Conservation (phyloP, 2,329 filamentous ascomycete genomes). For the Aspergillus japonicus region DNA sequence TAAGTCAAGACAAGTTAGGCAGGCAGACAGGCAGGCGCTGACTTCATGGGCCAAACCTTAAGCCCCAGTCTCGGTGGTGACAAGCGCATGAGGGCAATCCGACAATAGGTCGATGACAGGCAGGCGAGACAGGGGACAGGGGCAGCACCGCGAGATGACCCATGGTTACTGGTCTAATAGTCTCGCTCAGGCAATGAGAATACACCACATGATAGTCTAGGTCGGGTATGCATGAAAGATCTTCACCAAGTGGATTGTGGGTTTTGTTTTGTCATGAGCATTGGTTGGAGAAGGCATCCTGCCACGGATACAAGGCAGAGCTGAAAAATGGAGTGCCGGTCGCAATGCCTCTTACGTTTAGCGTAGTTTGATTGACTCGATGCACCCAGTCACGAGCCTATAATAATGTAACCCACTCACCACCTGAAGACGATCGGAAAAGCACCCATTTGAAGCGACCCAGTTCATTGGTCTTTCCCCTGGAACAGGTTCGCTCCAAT, state of each 20-base stretch:
- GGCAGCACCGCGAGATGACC: slow-evolving; percentile 2
- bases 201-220: slow-evolving; percentile 4
- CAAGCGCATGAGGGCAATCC: slow-evolving; percentile 13
- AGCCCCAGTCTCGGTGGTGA: slow-evolving; percentile 15
- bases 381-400: slow-evolving; percentile 11
- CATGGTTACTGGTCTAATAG: slow-evolving; percentile 10
- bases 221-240: background rate
- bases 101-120: background rate
- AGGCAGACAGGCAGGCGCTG: slow-evolving; percentile 4
- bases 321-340: slow-evolving; percentile 7
- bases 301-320: slow-evolving; percentile 5
- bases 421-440: slow-evolving; percentile 17
- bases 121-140: slow-evolving; percentile 14
- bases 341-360: slow-evolving; percentile 4
- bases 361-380: slow-evolving; percentile 12
- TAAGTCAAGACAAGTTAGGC: slow-evolving; percentile 1
- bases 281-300: slow-evolving; percentile 5
- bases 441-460: slow-evolving; percentile 10
- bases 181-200: background rate
- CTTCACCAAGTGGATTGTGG: slow-evolving; percentile 1
- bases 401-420: slow-evolving; percentile 13
- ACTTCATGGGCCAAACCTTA: slow-evolving; percentile 9
- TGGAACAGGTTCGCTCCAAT: slow-evolving; percentile 4
- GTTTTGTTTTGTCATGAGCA: background rate
- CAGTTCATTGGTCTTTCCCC: slow-evolving; percentile 15